phyloP scores from a whole-genome alignment of 441 rosid species.

The Arabidopsis hybrid region DNA sequence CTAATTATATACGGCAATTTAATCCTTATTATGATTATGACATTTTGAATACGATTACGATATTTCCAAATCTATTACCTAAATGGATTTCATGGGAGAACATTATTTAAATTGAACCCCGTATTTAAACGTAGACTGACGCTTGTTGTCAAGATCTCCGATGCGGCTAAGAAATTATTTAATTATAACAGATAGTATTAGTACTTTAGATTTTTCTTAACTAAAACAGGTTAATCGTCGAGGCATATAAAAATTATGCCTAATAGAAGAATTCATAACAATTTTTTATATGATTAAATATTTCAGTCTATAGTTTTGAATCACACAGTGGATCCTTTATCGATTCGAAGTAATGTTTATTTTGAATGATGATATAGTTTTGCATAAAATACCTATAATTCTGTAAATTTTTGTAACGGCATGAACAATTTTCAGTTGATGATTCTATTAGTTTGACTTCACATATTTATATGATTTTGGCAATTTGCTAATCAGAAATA shows the following conservation, averaged over 20 bases:
- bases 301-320: not conserved
- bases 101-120: not conserved
- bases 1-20: conserved; percentile 22
- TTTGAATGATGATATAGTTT: not conserved
- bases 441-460: not conserved
- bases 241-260: not conserved
- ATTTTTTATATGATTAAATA: not conserved
- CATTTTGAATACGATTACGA: conserved; percentile 24
- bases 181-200: not conserved
- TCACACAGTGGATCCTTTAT: not conserved
- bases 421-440: not conserved
- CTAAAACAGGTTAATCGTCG: not conserved
- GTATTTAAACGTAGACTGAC: conserved; percentile 1
- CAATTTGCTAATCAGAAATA: too few relatives aligned
- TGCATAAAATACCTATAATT: not conserved
- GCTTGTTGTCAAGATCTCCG: conserved; percentile 1
- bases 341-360: not conserved
- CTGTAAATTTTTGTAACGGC: not conserved
- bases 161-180: not conserved
- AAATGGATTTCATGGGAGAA: not conserved
- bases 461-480: not conserved
- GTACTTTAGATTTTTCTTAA: not conserved
- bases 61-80: conserved; percentile 31
- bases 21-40: conserved; percentile 1
- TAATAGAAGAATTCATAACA: not conserved